Evolutionary conservation across 495 filamentous ascomycete genomes (phyloP), one percentile per base, ranked within the genome.

Genomic region (Podospora appendiculata): DNA sequence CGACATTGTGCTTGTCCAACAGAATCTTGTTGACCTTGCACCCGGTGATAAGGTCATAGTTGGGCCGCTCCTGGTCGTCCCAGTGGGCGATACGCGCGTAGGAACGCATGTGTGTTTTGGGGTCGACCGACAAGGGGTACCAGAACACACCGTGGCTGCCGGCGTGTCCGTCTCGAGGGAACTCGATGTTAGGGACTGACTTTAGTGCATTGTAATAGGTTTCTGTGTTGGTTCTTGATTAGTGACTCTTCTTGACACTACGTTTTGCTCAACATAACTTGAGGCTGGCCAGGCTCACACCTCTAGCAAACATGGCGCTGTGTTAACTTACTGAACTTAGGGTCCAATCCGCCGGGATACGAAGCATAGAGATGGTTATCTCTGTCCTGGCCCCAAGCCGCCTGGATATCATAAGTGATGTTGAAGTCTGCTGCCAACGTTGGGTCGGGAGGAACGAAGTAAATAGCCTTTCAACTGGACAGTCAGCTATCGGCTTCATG

Each of bases 11-110:
- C n/a, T 56, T 56, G 14, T 67, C 56, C 9, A 70, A 51, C 2
- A 64, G 36, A 18, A 70, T 53, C 32, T 59, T 60, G 6, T 47
- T 64, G 7, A 66, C 66, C 33, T 60, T 58, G 5, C 60, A 59
- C 3, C 63, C 56, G 13, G 64, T 62, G 44, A 70, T 35, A 3
- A 69, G 47, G n/a, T 70, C 57, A 41, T 65, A 57, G 25, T 70
- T 69, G 36, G 56, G 52, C 44, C 68, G 52, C 7, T 58, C 52
- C 14, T 46, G 47, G 38, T 60, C 48, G 19, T 54, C 48, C 43
- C 58, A 72, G 59, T 70, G 67, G 0, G 58, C 67, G 0, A 62
- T 66, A 10, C 65, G 60, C 3, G 69, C 57, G 43, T 67, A 72
- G 1, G 67, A 70, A 12, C 67, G 61, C 39, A 58, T 44, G 12